Base-by-base conservation (phyloP, 2,329 filamentous ascomycete genomes). In the Colletotrichum sp. region DNA sequence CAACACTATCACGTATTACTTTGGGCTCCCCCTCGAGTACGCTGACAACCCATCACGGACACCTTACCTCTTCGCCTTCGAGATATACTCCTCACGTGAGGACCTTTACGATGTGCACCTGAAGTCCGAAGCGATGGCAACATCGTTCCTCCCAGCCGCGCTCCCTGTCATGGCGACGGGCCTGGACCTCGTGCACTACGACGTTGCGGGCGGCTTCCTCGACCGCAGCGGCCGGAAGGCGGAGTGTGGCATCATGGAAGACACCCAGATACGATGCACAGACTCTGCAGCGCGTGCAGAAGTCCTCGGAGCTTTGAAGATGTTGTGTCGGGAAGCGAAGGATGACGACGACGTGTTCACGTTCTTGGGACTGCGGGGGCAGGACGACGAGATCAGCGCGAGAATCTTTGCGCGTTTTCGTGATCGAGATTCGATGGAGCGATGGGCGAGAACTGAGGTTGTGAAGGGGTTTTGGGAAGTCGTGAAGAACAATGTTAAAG, bases 1-100 rank as follows among this genome's bases (percentile, higher is more conserved):
- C 55, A 83, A 82, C 13, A 86, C 84, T 1, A 79, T 83, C 77
- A 82, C 85, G 3, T 87, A 87, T 80, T 87, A 87, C 80, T 87
- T 87, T 77, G 85, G 85, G 67, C 83, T 87, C 62, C 85, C 85
- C 8, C 78, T 81, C 32, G 77, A 80, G 29, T 77, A 79, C 62
- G 78, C 78, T 55, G 63, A 75, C 16, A 62, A 76, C 65, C 79
- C 75, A 5, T 80, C 78, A 44, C 77, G 78, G 7, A 80, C 79
- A 57, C 76, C 79, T 69, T 77, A 76, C 72, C 78, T 81, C 76
- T 75, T 80, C 59, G 79, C 80, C 55, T 80, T 81, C 25, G 80
- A 81, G 67, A 69, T 75, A 49, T 81, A 80, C 55, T 57, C 68
- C 22, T 75, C 75, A 22, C 77, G 77, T 2, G 68, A 63, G 13